phyloP scores from a whole-genome alignment of 441 rosid species.

The Eutrema salsugineum region DNA sequence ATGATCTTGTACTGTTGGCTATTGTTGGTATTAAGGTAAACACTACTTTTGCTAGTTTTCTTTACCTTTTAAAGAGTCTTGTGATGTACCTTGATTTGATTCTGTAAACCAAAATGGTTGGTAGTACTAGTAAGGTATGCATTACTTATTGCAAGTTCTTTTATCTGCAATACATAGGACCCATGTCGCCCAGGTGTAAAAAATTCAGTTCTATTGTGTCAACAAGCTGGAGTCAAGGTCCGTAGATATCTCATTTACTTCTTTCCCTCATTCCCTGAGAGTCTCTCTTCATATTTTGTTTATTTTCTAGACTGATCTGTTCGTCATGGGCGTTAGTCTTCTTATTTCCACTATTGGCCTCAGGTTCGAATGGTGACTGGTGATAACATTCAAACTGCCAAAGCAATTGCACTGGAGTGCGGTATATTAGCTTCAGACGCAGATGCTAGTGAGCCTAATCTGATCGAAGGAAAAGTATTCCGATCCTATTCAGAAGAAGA shows the following conservation, averaged over 20 bases:
- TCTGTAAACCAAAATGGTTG: neutral
- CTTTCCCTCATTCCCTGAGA: neutral
- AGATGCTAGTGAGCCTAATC: conserved; percentile 60
- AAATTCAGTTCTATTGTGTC: conserved; percentile 76
- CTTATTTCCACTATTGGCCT: conserved; percentile 10
- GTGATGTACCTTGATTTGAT: neutral
- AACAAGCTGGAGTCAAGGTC: conserved; percentile 93
- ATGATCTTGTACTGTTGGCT: conserved; percentile 83
- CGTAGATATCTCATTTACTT: conserved; percentile 5
- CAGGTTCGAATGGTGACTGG: conserved; percentile 99
- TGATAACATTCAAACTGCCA: conserved; percentile 90
- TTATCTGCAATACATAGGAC: conserved; percentile 49
- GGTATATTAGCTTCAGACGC: conserved; percentile 66
- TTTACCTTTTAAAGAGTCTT: neutral
- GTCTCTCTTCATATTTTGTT: neutral
- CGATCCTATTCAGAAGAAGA: conserved; percentile 52
- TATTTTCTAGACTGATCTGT: neutral
- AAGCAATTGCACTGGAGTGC: conserved; percentile 95
- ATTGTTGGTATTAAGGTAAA: conserved; percentile 89
- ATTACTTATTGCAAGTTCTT: neutral
- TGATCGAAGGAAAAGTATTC: conserved; percentile 84
- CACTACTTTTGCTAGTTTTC: neutral
- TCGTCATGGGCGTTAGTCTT: neutral
- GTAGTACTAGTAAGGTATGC: neutral
- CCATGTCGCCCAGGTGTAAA: conserved; percentile 90